A percentile compares a stretch with the other conserved stretches of the same genome.
These are phyloP conservation scores for Trichoderma polysporum DNA, from an alignment of 2,329 filamentous ascomycete species.

Conservation along the genomic window DNA sequence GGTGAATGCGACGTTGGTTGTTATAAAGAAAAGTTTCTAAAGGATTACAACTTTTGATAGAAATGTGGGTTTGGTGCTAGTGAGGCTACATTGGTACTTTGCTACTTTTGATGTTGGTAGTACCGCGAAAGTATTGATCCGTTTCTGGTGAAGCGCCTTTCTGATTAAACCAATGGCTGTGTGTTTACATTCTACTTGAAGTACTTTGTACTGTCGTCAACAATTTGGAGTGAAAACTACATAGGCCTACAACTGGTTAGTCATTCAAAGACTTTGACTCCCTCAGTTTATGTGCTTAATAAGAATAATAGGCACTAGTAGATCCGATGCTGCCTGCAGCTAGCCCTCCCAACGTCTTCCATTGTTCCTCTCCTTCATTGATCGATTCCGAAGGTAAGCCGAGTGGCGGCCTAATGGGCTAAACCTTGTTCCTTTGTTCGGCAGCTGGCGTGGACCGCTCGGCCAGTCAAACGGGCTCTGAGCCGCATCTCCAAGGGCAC, in stretches of 20 bases:
- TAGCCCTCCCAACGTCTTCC: neutral
- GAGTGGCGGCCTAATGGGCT: conserved; percentile 7
- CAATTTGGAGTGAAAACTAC: neutral
- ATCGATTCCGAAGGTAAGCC: conserved; percentile 8
- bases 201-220: neutral
- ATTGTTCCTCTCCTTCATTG: neutral
- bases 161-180: neutral
- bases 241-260: neutral
- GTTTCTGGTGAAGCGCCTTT: neutral
- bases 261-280: neutral
- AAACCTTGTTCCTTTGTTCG: conserved; percentile 16
- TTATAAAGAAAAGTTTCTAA: conserved; percentile 4
- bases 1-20: neutral
- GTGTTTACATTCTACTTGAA: neutral
- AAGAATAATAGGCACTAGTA: neutral
- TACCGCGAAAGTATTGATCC: neutral
- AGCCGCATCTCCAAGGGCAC: neutral
- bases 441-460: conserved; percentile 5
- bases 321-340: neutral
- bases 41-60: conserved; percentile 9
- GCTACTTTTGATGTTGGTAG: too few species aligned
- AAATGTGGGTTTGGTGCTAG: conserved; percentile 13
- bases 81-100: conserved; percentile 8
- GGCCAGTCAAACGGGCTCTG: neutral
- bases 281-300: neutral